Evolutionary conservation across 2,329 filamentous ascomycete genomes (phyloP), one percentile per base, ranked within the genome.

Genomic region (Colletotrichum ledebouriae): DNA sequence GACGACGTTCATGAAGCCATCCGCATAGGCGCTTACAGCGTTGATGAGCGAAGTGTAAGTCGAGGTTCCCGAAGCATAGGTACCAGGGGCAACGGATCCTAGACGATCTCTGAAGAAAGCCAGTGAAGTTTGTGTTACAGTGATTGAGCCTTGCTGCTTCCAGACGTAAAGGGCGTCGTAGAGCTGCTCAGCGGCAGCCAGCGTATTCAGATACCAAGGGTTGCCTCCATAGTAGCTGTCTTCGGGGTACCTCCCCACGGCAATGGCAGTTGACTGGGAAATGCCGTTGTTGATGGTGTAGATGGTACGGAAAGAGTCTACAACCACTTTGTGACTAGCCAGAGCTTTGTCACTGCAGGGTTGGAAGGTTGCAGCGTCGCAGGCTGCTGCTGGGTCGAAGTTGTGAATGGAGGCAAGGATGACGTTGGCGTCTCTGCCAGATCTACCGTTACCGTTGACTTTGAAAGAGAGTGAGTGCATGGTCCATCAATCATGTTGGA

Each of bases 161-260:
- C 92, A 95, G 57, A 91, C 88, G 71, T 90, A 90, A 1, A 94
- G 74, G 1, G 93, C 90, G 73, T 92, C 90, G 76, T 94, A 95
- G 3, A 97, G 85, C 75, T 92, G 90, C 78, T 96, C 93, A 3
- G 92, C 93, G 0, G 92, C 92, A 2, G 92, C 92, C 34, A 94
- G 83, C 1, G 91, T 95, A 73, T 86, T 86, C 12, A 95, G 84
- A 73, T 94, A 92, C 93, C 93, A 96, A 1, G 93, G 93, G 77
- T 96, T 94, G 1, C 92, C 92, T 69, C 88, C 88, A 77, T 90
- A 91, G 79, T 95, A 96, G 4, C 83, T 79, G 73, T 97, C 92
- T 76, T 93, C 90, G 0, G 89, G 79, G 75, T 94, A 93, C 68
- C 91, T 83, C 50, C 91, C 91, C 6, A 91, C 81, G 6, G 88